Evolutionary conservation across 495 filamentous ascomycete species (phyloP), one percentile per base, ranked within the genome.

Genomic region (Penicillium canariense): DNA sequence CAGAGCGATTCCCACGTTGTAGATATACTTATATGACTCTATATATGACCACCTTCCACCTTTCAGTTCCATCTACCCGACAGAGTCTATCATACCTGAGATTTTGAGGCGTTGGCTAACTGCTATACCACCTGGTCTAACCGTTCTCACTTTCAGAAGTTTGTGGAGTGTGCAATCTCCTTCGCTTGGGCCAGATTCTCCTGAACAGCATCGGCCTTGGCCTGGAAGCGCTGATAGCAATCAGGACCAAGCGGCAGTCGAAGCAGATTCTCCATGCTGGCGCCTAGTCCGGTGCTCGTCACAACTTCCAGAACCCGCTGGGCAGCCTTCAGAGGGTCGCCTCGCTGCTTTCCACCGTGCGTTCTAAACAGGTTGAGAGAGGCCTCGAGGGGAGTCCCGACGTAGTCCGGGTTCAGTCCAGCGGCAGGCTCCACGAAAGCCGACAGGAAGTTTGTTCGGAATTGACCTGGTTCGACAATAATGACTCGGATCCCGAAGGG

Each of bases 381-480:
- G 26, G 46, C 5, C 0, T 68, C 59, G 6, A 66, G 35, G 4
- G 60, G 55, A 3, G 56, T 60, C 17, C 53, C 63, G 18, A 36
- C 23, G 53, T 61, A 63, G 18, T 45, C 56, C 11, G 55, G 15
- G 5, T 52, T 60, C 43, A 63, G 36, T n/a, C 56, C 54, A 17
- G 60, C 57, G 3, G 46, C 48, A 27, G 56, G 54, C 26, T 52
- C 51, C 10, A 56, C 54, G 7, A 50, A 58, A 1, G 60, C 36
- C 11, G 55, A 35, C 17, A 48, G 48, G 31, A 65, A 57, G 2
- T 61, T 61, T 7, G 75, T 75, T 1, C 71, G 60, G 55, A 77
- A 70, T 2, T 26, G 47, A 1, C 75, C 73, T 6, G 73, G 73
- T 32, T 75, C 73, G 25, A 74, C 64, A 1, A 72, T 38, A 4